Evolutionary conservation across 495 filamentous ascomycete species (phyloP).

Genomic region (Xylaria intraflava): DNA sequence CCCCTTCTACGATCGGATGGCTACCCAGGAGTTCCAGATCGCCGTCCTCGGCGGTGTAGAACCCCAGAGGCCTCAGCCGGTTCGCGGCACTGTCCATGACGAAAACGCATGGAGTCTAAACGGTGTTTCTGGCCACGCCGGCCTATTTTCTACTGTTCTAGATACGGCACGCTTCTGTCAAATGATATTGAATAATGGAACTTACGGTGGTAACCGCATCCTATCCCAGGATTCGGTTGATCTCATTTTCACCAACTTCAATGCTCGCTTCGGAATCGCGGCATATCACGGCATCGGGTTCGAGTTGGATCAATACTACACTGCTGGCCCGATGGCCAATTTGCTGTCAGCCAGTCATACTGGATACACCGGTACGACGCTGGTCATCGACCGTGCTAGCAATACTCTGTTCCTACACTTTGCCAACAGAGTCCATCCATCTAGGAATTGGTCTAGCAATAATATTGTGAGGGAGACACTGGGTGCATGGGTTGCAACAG

Average conservation of each 20-base stretch:
- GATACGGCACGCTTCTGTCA: slow-evolving; percentile 25
- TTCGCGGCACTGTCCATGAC: slow-evolving; percentile 27
- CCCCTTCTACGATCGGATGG: slow-evolving; percentile 20
- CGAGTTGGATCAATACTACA: slow-evolving; percentile 26
- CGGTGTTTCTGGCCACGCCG: slow-evolving; percentile 24
- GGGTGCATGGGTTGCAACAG: slow-evolving; percentile 23
- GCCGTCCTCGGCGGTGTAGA: slow-evolving; percentile 20
- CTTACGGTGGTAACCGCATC: slow-evolving; percentile 19
- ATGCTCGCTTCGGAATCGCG: slow-evolving; percentile 18
- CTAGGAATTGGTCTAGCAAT: slow-evolving; percentile 23
- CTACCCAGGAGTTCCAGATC: slow-evolving; percentile 25
- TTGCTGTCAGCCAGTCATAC: slow-evolving; percentile 22
- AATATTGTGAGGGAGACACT: slow-evolving; percentile 23
- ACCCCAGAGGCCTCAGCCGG: slow-evolving; percentile 25
- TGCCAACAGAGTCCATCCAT: slow-evolving; percentile 22
- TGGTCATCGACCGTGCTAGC: slow-evolving; percentile 20
- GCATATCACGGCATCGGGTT: slow-evolving; percentile 20
- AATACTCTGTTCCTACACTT: slow-evolving; percentile 22
- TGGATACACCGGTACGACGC: slow-evolving; percentile 23
- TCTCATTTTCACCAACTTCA: slow-evolving; percentile 26
- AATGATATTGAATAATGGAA: slow-evolving; percentile 29
- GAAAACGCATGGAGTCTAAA: slow-evolving; percentile 27
- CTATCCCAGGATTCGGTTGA: slow-evolving; percentile 17
- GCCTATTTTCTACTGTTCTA: slow-evolving; percentile 21
- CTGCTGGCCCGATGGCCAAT: slow-evolving; percentile 23